Evolutionary conservation across 2,329 filamentous ascomycete species (phyloP).

Genomic region (Cladosporium phlei): DNA sequence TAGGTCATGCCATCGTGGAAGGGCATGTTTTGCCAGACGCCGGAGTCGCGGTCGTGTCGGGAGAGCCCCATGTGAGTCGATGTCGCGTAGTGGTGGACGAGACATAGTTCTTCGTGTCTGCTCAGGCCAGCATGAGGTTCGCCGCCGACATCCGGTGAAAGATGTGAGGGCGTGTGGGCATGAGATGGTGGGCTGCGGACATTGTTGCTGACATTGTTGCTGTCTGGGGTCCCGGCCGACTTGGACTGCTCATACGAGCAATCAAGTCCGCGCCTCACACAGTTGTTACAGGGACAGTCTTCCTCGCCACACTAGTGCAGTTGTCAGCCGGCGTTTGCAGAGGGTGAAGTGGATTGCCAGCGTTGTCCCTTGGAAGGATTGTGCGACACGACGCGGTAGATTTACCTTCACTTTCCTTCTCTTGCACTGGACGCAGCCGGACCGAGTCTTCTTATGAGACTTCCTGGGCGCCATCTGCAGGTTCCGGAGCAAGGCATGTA

Average conservation of each 20-base stretch:
- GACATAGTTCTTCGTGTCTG: conserved; percentile 6
- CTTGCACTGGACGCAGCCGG: conserved; percentile 6
- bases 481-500: neutral
- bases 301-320: neutral
- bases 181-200: neutral
- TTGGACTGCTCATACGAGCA: neutral
- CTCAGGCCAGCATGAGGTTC: neutral
- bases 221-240: neutral
- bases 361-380: no score
- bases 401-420: conserved; percentile 3
- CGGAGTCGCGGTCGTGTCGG: neutral
- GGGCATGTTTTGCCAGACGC: conserved; percentile 6
- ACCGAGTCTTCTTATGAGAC: conserved; percentile 8
- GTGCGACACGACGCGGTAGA: no score
- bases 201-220: neutral
- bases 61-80: neutral
- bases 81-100: conserved; percentile 3
- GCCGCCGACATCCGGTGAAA: neutral
- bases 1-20: neutral
- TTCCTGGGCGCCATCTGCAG: neutral
- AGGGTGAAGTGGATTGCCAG: no score
- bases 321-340: neutral
- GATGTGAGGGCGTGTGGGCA: neutral
- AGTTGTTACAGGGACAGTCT: conserved; percentile 5
- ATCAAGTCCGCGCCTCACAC: neutral